A percentile compares a stretch with the other conserved stretches of the same genome.
These are phyloP conservation scores for Bidens hawaiensis DNA, from an alignment of 140 eudicot species.

Conservation along the genomic window DNA sequence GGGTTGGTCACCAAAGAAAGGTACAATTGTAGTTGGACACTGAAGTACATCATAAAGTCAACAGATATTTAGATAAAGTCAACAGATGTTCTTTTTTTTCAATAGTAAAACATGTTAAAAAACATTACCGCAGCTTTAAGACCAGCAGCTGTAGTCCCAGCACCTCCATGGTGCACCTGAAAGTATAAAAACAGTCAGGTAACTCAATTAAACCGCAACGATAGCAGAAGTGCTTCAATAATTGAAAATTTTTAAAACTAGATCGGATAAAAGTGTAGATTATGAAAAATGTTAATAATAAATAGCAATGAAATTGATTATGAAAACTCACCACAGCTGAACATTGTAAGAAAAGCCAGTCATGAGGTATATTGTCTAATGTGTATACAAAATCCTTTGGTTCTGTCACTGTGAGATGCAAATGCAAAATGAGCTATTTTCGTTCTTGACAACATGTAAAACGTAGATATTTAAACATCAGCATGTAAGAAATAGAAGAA, in stretches of 20 bases:
- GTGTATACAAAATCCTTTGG: slow-evolving; percentile 75
- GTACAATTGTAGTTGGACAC: slow-evolving; percentile 97
- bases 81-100: neutral
- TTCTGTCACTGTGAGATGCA: slow-evolving; percentile 64
- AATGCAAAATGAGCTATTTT: slow-evolving; percentile 1
- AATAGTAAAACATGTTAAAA: neutral
- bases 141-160: slow-evolving; percentile 99
- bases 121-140: slow-evolving; percentile 86
- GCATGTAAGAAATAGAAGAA: slow-evolving; percentile 4
- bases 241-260: neutral
- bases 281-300: too few species aligned
- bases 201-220: neutral
- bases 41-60: slow-evolving; percentile 26
- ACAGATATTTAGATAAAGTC: neutral
- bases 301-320: slow-evolving; percentile 1
- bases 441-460: neutral
- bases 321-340: slow-evolving; percentile 80
- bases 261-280: too few species aligned
- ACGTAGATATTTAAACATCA: neutral
- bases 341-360: slow-evolving; percentile 98
- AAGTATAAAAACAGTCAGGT: slow-evolving; percentile 7
- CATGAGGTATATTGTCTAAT: slow-evolving; percentile 89
- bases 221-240: neutral
- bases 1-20: slow-evolving; percentile 97
- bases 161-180: slow-evolving; percentile 99